Percentiles rank a stretch among this genome's conserved stretches.
Evolutionary conservation across 2,329 filamentous ascomycete genomes (phyloP).

Genomic region (Diplodia scrobiculata): DNA sequence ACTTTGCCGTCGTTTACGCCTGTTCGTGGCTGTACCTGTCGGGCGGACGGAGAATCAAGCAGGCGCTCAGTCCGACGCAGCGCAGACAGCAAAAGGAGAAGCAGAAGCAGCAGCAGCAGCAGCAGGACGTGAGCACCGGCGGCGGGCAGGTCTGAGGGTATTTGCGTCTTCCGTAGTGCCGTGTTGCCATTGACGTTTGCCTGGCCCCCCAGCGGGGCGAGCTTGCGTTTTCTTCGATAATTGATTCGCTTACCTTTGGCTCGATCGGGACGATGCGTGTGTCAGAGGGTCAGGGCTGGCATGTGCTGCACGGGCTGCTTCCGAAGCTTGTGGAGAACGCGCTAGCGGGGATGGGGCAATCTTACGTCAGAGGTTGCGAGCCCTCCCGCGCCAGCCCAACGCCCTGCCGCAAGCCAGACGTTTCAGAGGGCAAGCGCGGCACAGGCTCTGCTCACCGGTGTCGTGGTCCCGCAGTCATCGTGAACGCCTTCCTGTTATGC

Average conservation of each 20-base stretch:
- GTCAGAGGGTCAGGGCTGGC: slow-evolving; percentile 5
- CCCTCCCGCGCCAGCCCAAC: background rate
- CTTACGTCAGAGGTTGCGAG: slow-evolving; percentile 20
- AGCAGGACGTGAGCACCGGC: background rate
- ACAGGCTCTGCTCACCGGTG: no score
- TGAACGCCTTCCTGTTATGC: background rate
- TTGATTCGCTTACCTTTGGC: background rate
- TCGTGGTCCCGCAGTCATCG: background rate
- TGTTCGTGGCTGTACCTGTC: slow-evolving; percentile 59
- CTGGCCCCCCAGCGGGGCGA: background rate
- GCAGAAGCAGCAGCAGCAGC: background rate
- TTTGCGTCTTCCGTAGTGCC: background rate
- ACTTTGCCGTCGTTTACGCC: slow-evolving; percentile 58
- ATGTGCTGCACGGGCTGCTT: slow-evolving; percentile 17
- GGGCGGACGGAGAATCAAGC: slow-evolving; percentile 44
- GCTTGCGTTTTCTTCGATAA: background rate
- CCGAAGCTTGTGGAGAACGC: slow-evolving; percentile 10
- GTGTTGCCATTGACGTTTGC: background rate
- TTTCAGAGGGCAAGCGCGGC: background rate
- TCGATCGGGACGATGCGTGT: slow-evolving; percentile 5
- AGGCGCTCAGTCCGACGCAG: slow-evolving; percentile 8
- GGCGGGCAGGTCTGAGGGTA: slow-evolving; percentile 14
- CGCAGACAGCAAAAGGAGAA: slow-evolving; percentile 18
- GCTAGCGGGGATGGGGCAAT: slow-evolving; percentile 21
- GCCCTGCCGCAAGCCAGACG: background rate